A percentile compares a stretch with the other conserved stretches of the same genome.
Conservation (phyloP, 2,329 filamentous ascomycete genomes). For the Xylariomycetidae sp. region DNA sequence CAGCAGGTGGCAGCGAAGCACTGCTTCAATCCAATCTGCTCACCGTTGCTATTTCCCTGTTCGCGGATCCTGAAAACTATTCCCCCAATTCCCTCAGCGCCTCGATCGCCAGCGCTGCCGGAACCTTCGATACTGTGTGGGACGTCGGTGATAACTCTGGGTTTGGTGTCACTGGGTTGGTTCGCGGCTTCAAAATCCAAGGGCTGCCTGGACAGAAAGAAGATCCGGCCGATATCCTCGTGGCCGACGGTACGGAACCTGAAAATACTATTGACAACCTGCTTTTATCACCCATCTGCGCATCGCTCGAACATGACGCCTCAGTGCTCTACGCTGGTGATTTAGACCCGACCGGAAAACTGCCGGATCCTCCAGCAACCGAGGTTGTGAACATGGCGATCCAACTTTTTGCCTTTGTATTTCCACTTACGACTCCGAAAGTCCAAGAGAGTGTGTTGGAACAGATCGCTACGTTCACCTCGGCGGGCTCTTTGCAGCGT, state of each 20-base stretch:
- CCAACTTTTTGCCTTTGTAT: constrained; percentile 83
- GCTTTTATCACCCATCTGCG: constrained; percentile 68
- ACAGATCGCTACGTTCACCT: constrained; percentile 86
- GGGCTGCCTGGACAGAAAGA: constrained; percentile 67
- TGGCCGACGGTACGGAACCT: constrained; percentile 51
- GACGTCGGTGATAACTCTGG: constrained; percentile 91
- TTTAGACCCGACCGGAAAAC: constrained; percentile 38
- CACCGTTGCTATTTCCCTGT: constrained; percentile 82
- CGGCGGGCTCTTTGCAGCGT: constrained; percentile 71
- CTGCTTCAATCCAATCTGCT: constrained; percentile 88
- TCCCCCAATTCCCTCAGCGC: constrained; percentile 79
- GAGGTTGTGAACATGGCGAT: constrained; percentile 95
- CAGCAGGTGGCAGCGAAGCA: constrained; percentile 77
- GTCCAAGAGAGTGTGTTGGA: constrained; percentile 96
- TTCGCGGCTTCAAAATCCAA: constrained; percentile 70
- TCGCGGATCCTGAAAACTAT: constrained; percentile 89
- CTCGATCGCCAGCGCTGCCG: constrained; percentile 85
- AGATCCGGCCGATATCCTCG: constrained; percentile 36
- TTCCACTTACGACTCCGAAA: constrained; percentile 83
- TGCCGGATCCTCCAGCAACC: constrained; percentile 78
- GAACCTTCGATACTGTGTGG: constrained; percentile 91
- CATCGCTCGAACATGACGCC: constrained; percentile 85
- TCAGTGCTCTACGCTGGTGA: constrained; percentile 68
- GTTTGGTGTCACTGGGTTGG: constrained; percentile 85
- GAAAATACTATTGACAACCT: constrained; percentile 61